Percentiles rank a stretch among this genome's conserved stretches.
These are phyloP conservation scores for Alternaria infectoria DNA, from an alignment of 2,329 filamentous ascomycete species.

Conservation along the genomic window DNA sequence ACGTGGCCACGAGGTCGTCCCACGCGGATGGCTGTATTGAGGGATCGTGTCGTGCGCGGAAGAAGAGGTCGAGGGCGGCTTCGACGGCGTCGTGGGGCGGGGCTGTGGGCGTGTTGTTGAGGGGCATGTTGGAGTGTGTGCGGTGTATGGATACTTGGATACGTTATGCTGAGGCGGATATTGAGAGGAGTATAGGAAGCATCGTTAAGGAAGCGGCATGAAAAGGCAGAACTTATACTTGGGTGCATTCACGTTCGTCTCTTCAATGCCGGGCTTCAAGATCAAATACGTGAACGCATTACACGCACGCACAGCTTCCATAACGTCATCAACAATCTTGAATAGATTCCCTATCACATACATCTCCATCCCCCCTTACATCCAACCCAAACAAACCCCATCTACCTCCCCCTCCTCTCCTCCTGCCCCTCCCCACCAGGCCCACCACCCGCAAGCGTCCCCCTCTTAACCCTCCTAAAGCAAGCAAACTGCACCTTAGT, in stretches of 20 bases:
- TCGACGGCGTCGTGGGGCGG: neutral
- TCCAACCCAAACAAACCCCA: too few species aligned
- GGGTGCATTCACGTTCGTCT: neutral
- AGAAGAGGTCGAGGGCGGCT: neutral
- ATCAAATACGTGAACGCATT: too few species aligned
- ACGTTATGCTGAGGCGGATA: neutral
- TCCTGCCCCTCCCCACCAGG: neutral
- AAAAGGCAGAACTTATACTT: neutral
- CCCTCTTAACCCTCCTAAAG: constrained; percentile 41
- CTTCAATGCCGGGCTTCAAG: neutral
- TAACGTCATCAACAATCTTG: neutral
- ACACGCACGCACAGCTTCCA: neutral
- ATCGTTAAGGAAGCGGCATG: neutral
- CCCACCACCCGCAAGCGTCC: neutral
- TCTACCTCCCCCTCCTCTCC: constrained; percentile 8
- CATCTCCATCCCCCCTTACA: too few species aligned
- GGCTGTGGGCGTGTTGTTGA: neutral
- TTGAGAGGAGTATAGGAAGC: neutral
- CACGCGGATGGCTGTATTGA: neutral
- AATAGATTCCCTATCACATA: neutral
- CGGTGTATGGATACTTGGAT: neutral
- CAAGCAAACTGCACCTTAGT: constrained; percentile 48
- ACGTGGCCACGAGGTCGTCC: neutral
- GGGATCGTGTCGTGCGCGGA: neutral
- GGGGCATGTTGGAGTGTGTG: neutral